Evolutionary conservation across 768 basidiomycete genomes (phyloP), one percentile per base, ranked within the genome.

Genomic region (Pisolithus orientalis): DNA sequence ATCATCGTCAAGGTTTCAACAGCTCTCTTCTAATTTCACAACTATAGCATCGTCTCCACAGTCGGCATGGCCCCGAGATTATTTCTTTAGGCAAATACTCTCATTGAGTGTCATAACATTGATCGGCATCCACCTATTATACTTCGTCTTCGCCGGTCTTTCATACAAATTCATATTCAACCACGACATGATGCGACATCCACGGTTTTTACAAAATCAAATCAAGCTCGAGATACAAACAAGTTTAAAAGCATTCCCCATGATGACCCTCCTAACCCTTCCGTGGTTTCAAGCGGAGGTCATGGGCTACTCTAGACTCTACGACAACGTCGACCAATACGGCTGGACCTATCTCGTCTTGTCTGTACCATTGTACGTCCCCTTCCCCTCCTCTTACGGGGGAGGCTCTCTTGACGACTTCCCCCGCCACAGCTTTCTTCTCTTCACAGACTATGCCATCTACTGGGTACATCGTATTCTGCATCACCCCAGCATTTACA

Each of bases 401-500:
- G 28, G n/a, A 25, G 37, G 25, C 45, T 3, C 21, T 16, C 50
- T 56, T 24, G 32, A 27, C 37, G 32, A 27, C 37, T 43, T 31
- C 57, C 54, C 0, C 16, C 1, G 42, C 25, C 13, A 40, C 47
- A 87, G 84, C 54, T 94, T 88, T 77, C 65, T 94, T 53, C 56
- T 87, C 17, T 90, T 91, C 68, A 99, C 95, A 16, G 96, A 99
- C 70, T 90, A 92, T 60, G 75, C 78, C 61, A 90, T 99, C 57
- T 99, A 99, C 67, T 97, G 94, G 94, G 75, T 95, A n/a, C 96
- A 99, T 65, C 84, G 96, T 25, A 77, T 78, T 71, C 75, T 95
- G 51, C 96, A 99, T 65, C 73, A 86, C 53, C 95, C 95, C 2
- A 50, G 76, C 38, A 59, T 96, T 53, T 99, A 99, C 77, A 98